A percentile compares a stretch with the other conserved stretches of the same genome.
phyloP scores from a whole-genome alignment of 495 filamentous ascomycete genomes.

The Aspergillus biplanus region DNA sequence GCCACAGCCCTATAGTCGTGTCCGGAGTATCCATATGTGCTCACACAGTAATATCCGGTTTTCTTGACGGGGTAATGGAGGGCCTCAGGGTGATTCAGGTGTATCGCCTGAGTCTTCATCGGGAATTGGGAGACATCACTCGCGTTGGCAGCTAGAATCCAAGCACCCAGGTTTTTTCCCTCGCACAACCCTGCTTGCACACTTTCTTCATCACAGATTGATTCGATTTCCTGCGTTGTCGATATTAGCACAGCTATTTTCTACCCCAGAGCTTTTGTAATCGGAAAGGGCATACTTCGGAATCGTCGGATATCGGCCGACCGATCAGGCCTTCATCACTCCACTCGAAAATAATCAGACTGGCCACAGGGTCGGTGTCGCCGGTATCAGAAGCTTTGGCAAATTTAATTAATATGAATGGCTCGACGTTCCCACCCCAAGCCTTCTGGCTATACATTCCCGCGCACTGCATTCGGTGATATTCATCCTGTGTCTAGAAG shows the following conservation, averaged over 20 bases:
- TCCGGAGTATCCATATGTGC: slow-evolving; percentile 66
- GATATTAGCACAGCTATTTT: slow-evolving; percentile 23
- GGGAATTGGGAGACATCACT: slow-evolving; percentile 65
- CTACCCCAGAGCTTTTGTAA: not conserved
- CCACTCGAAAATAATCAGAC: slow-evolving; percentile 94
- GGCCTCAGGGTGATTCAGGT: slow-evolving; percentile 73
- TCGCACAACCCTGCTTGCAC: slow-evolving; percentile 74
- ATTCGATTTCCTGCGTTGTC: slow-evolving; percentile 57
- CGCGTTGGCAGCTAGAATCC: slow-evolving; percentile 76
- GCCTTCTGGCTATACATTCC: slow-evolving; percentile 93
- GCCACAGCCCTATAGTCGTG: slow-evolving; percentile 75
- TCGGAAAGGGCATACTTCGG: slow-evolving; percentile 33
- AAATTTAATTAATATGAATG: slow-evolving; percentile 86
- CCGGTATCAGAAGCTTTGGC: slow-evolving; percentile 57
- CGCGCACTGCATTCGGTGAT: slow-evolving; percentile 84
- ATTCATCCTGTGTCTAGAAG: slow-evolving; percentile 70
- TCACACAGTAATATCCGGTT: slow-evolving; percentile 96
- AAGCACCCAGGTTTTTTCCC: slow-evolving; percentile 75
- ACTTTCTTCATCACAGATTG: slow-evolving; percentile 72
- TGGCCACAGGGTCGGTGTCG: slow-evolving; percentile 73
- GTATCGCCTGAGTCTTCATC: slow-evolving; percentile 78
- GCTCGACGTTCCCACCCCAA: slow-evolving; percentile 89
- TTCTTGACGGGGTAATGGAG: slow-evolving; percentile 81
- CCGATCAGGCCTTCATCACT: slow-evolving; percentile 80
- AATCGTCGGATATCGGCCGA: slow-evolving; percentile 35